These are phyloP conservation scores for Silene conica DNA, from an alignment of 148 eudicot species.

Conservation along the genomic window DNA sequence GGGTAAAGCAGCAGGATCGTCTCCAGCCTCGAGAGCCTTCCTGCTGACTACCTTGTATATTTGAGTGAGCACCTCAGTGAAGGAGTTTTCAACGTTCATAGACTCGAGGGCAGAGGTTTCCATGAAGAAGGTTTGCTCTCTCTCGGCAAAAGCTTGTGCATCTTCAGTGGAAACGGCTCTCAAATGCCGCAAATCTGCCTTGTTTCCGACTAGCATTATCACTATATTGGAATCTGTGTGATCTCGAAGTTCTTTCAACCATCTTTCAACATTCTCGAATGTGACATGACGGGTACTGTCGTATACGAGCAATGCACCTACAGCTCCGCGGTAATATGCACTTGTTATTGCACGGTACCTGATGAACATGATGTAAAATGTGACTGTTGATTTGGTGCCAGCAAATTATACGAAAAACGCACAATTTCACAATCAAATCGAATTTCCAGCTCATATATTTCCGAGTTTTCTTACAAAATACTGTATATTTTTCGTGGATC, in stretches of 20 bases:
- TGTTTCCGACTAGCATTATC: slow-evolving; percentile 69
- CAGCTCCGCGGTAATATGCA: slow-evolving; percentile 71
- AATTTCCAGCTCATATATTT: neutral
- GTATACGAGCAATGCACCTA: slow-evolving; percentile 59
- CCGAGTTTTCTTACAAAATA: neutral
- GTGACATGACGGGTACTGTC: slow-evolving; percentile 59
- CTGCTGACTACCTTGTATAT: slow-evolving; percentile 48
- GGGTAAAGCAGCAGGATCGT: slow-evolving; percentile 50
- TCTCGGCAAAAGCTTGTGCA: slow-evolving; percentile 55
- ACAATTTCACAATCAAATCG: neutral
- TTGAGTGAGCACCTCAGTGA: slow-evolving; percentile 56
- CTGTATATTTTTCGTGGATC: neutral
- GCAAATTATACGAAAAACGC: neutral
- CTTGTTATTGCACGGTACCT: slow-evolving; percentile 73
- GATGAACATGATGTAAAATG: slow-evolving; percentile 10
- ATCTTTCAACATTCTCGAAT: slow-evolving; percentile 61
- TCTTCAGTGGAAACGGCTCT: slow-evolving; percentile 63
- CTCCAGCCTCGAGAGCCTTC: slow-evolving; percentile 55
- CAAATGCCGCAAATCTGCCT: slow-evolving; percentile 58
- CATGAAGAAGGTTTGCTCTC: slow-evolving; percentile 48
- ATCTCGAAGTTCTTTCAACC: slow-evolving; percentile 68
- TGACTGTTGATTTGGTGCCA: neutral
- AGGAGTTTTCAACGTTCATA: slow-evolving; percentile 53
- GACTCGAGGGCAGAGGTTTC: slow-evolving; percentile 68
- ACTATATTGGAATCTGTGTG: slow-evolving; percentile 64